These are phyloP conservation scores for Cladosporium velox DNA, from an alignment of 2,329 filamentous ascomycete genomes.

Conservation along the genomic window DNA sequence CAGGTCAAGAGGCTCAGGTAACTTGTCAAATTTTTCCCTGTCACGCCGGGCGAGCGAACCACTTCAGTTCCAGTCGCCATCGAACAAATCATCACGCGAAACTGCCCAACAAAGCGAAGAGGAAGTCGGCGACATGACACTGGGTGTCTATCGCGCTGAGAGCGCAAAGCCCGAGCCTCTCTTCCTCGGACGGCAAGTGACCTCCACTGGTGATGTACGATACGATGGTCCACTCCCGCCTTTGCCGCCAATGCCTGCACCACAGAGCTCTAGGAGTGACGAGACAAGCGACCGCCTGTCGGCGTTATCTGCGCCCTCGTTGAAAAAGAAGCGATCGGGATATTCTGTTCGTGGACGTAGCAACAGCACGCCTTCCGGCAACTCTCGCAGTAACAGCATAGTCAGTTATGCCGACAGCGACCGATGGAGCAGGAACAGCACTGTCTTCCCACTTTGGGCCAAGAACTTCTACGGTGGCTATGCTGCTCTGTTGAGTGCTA, in stretches of 20 bases:
- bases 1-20: conserved; percentile 14
- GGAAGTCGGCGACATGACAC: conserved; percentile 34
- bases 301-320: conserved; percentile 35
- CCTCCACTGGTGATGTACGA: conserved; percentile 23
- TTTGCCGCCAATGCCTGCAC: conserved; percentile 34
- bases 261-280: conserved; percentile 26
- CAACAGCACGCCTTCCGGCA: conserved; percentile 35
- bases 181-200: conserved; percentile 28
- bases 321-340: conserved; percentile 39
- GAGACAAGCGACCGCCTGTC: conserved; percentile 40
- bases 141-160: conserved; percentile 34
- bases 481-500: conserved; percentile 30
- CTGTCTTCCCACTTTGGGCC: conserved; percentile 40
- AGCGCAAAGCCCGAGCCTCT: conserved; percentile 40
- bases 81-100: conserved; percentile 25
- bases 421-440: conserved; percentile 32
- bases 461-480: conserved; percentile 39
- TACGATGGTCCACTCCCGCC: conserved; percentile 36
- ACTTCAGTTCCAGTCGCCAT: conserved; percentile 26
- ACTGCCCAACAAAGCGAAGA: conserved; percentile 25
- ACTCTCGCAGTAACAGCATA: conserved; percentile 35
- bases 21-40: conserved; percentile 10
- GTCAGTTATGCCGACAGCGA: conserved; percentile 35
- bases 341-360: conserved; percentile 36
- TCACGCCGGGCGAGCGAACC: conserved; percentile 30